A percentile compares a stretch with the other conserved stretches of the same genome.
These are phyloP conservation scores for Brassica rapa DNA, from an alignment of 345 rosid genomes.

Conservation along the genomic window DNA sequence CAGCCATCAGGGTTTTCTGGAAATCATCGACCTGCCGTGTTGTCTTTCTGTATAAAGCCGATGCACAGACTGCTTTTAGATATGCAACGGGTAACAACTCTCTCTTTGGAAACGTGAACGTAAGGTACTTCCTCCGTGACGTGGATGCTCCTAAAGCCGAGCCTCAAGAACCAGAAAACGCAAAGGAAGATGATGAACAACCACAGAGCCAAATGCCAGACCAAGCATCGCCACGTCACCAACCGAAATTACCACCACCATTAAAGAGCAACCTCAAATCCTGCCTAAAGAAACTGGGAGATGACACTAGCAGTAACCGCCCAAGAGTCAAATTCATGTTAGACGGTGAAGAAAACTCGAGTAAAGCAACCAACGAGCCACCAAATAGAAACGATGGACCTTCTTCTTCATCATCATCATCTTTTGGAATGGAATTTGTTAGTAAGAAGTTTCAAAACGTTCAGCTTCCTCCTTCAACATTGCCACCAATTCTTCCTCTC, in stretches of 20 bases:
- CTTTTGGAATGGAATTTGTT: conserved; percentile 81
- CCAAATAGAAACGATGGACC: conserved; percentile 51
- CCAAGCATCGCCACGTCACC: conserved; percentile 47
- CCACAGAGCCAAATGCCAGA: conserved; percentile 28
- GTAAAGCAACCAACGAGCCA: conserved; percentile 37
- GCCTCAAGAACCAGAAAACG: conserved; percentile 46
- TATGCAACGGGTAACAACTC: conserved; percentile 70
- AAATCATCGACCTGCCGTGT: conserved; percentile 87
- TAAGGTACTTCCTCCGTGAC: conserved; percentile 67
- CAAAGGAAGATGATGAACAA: conserved; percentile 37
- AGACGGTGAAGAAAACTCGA: conserved; percentile 70
- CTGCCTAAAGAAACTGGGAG: conserved; percentile 69
- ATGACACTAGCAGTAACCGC: conserved; percentile 37
- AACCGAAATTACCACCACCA: conserved; percentile 43
- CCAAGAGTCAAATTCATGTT: conserved; percentile 92
- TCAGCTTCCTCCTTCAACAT: conserved; percentile 44
- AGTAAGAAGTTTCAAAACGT: conserved; percentile 87
- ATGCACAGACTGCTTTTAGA: conserved; percentile 79
- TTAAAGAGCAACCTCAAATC: conserved; percentile 69
- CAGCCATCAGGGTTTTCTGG: conserved; percentile 92
- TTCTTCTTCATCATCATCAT: conserved; percentile 59
- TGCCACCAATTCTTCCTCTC: conserved; percentile 56
- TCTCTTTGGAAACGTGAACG: conserved; percentile 71
- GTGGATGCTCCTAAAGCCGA: conserved; percentile 68
- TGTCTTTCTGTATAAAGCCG: conserved; percentile 78